phyloP scores from a whole-genome alignment of 441 rosid species.

The Manihot esculenta region DNA sequence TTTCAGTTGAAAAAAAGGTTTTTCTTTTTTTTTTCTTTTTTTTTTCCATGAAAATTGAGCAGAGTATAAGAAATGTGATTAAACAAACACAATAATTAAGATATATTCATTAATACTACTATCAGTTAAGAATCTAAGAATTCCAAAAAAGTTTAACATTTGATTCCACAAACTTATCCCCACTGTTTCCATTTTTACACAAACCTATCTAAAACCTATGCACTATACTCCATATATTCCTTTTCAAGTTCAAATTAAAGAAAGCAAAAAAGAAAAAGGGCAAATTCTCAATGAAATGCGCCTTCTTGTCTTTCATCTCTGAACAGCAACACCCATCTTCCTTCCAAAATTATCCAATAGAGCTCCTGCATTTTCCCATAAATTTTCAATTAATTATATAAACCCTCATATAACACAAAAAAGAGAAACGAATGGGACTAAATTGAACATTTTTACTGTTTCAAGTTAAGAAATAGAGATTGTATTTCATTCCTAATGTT shows the following conservation, averaged over 20 bases:
- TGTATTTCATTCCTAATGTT: too few species aligned
- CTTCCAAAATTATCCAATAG: slow-evolving; percentile 40
- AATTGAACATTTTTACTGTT: neutral
- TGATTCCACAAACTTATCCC: slow-evolving; percentile 21
- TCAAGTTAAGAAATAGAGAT: neutral
- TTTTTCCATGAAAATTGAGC: slow-evolving; percentile 10
- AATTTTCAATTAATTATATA: neutral
- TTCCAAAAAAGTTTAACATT: slow-evolving; percentile 27
- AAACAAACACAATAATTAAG: slow-evolving; percentile 31
- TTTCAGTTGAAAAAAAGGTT: neutral
- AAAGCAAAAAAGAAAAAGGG: slow-evolving; percentile 7
- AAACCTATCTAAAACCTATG: slow-evolving; percentile 8
- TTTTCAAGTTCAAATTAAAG: slow-evolving; percentile 19
- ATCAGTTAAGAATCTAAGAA: slow-evolving; percentile 19
- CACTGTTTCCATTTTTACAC: slow-evolving; percentile 17
- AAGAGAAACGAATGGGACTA: neutral
- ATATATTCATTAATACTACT: neutral
- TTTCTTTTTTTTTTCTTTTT: too few species aligned
- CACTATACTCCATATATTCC: slow-evolving; percentile 13
- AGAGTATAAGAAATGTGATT: slow-evolving; percentile 14
- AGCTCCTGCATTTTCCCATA: slow-evolving; percentile 28
- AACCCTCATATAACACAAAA: neutral
- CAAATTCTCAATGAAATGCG: slow-evolving; percentile 26
- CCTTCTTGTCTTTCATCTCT: slow-evolving; percentile 40
- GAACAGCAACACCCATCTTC: slow-evolving; percentile 47